These are phyloP conservation scores for Rhododendron williamsianum DNA, from an alignment of 148 eudicot species.

Conservation along the genomic window DNA sequence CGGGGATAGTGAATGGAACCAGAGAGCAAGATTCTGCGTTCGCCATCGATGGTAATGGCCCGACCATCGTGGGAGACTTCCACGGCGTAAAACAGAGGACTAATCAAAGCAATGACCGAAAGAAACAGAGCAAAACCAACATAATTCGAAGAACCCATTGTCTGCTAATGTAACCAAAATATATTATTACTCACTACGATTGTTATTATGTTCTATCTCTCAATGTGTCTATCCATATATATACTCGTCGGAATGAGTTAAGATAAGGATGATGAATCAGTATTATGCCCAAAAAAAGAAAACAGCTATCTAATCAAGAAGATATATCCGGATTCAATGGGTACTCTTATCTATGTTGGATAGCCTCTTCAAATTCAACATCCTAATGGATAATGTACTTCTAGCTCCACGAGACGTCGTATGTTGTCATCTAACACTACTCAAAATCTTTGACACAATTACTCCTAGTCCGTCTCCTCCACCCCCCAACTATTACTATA, in stretches of 20 bases:
- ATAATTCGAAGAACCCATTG: neutral
- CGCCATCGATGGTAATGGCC: slow-evolving; percentile 43
- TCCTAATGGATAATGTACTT: neutral
- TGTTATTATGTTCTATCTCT: neutral
- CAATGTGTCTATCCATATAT: neutral
- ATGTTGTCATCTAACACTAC: neutral
- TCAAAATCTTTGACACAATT: neutral
- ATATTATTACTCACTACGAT: neutral
- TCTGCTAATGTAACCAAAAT: neutral
- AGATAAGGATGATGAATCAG: neutral
- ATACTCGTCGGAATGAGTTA: neutral
- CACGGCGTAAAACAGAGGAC: slow-evolving; percentile 12
- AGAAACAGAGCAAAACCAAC: slow-evolving; percentile 14
- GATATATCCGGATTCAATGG: neutral
- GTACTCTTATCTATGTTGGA: neutral
- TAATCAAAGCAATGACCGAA: slow-evolving; percentile 8
- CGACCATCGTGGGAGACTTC: slow-evolving; percentile 46
- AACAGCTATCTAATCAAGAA: no score
- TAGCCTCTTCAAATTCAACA: neutral
- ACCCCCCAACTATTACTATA: neutral
- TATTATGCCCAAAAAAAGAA: no score
- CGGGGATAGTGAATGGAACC: slow-evolving; percentile 66
- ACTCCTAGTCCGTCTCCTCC: neutral
- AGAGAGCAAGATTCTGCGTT: slow-evolving; percentile 36
- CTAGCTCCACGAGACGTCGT: neutral